These are phyloP conservation scores for Sugiyamaella grinbergsii DNA, from an alignment of 1,139 yeast species.

Conservation along the genomic window DNA sequence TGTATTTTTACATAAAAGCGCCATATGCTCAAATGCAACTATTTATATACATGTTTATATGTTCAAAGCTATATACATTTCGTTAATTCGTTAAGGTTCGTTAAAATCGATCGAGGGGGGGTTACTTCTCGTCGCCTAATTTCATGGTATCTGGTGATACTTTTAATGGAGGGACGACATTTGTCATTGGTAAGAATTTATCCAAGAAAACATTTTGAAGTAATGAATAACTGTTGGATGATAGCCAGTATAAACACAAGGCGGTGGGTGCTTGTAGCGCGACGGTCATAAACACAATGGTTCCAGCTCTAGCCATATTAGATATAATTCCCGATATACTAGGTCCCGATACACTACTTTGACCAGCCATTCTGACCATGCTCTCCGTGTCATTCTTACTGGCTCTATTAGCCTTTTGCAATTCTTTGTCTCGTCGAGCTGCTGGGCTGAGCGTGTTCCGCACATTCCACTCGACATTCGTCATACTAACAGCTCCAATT, in stretches of 20 bases:
- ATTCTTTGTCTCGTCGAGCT: slow-evolving; percentile 32
- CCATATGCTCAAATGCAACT: slow-evolving; percentile 6
- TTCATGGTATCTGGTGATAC: slow-evolving; percentile 4
- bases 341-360: slow-evolving; percentile 51
- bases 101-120: background rate
- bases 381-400: slow-evolving; percentile 28
- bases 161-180: background rate
- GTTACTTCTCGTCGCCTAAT: background rate
- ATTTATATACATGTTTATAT: slow-evolving; percentile 14
- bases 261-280: slow-evolving; percentile 86
- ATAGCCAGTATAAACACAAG: slow-evolving; percentile 79
- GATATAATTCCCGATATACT: slow-evolving; percentile 57
- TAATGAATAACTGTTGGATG: slow-evolving; percentile 76
- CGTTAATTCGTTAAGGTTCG: slow-evolving; percentile 4
- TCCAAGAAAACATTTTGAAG: slow-evolving; percentile 76
- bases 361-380: slow-evolving; percentile 39
- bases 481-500: slow-evolving; percentile 68
- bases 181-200: slow-evolving; percentile 54
- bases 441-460: slow-evolving; percentile 54
- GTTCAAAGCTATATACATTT: slow-evolving; percentile 5
- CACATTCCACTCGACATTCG: slow-evolving; percentile 78
- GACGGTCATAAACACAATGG: slow-evolving; percentile 79
- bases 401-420: slow-evolving; percentile 16
- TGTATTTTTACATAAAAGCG: slow-evolving; percentile 7
- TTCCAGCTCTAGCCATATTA: slow-evolving; percentile 72